These are phyloP conservation scores for Podospora bellae-mahoneyi DNA, from an alignment of 495 filamentous ascomycete species.

Conservation along the genomic window DNA sequence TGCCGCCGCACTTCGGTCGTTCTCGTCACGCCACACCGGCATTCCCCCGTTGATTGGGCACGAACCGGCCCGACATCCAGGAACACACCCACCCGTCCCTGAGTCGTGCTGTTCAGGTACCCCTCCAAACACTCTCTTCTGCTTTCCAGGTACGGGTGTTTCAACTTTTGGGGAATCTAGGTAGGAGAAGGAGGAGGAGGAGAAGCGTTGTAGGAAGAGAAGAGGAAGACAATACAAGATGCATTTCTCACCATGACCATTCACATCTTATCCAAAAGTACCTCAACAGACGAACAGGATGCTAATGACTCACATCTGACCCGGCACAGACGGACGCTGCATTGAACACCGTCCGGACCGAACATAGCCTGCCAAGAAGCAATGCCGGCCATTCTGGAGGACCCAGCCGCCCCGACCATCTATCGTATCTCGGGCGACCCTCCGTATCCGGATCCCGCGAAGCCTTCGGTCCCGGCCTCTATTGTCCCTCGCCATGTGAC, in stretches of 20 bases:
- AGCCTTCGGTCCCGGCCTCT: slow-evolving; percentile 60
- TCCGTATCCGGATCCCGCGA: slow-evolving; percentile 61
- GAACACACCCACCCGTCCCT: slow-evolving; percentile 14
- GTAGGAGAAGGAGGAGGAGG: neutral
- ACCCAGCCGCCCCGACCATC: slow-evolving; percentile 61
- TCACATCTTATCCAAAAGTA: too few relatives aligned
- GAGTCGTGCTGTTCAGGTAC: slow-evolving; percentile 10
- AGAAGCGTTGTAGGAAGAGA: neutral
- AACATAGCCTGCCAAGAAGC: slow-evolving; percentile 5
- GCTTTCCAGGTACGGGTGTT: neutral
- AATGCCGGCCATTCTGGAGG: slow-evolving; percentile 89
- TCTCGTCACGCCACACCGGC: slow-evolving; percentile 19
- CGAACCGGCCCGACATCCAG: slow-evolving; percentile 7
- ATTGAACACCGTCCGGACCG: slow-evolving; percentile 21
- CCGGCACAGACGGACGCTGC: neutral
- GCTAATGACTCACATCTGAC: neutral
- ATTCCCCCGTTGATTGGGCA: slow-evolving; percentile 23
- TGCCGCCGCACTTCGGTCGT: neutral
- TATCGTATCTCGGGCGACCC: slow-evolving; percentile 59
- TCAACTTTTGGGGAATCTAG: neutral
- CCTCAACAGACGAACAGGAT: neutral
- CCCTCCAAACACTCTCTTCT: neutral
- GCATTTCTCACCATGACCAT: too few relatives aligned
- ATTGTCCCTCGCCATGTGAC: slow-evolving; percentile 81
- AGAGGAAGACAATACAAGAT: neutral